A percentile compares a stretch with the other conserved stretches of the same genome.
Evolutionary conservation across 2,329 filamentous ascomycete genomes (phyloP).

Genomic region (Colletotrichum sp.): DNA sequence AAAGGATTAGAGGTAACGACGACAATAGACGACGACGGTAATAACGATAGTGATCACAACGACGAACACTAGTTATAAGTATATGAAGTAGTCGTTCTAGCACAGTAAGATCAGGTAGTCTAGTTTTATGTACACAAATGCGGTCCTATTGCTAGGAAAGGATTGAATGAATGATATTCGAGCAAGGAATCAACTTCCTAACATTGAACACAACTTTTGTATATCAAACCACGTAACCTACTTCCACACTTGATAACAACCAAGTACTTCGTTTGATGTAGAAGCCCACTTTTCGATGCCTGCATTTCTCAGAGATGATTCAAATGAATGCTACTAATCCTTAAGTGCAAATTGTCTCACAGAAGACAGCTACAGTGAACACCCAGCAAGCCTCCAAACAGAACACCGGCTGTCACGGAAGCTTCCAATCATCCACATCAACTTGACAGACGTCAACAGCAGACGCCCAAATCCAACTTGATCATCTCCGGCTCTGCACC

Average conservation of each 20-base stretch:
- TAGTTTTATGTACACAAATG: rapidly evolving
- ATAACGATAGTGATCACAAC: background rate
- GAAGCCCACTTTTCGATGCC: background rate
- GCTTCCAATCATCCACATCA: background rate
- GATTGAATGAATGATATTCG: background rate
- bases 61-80: background rate
- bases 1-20: background rate
- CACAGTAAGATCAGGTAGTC: background rate
- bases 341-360: rapidly evolving
- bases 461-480: background rate
- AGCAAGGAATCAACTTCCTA: background rate
- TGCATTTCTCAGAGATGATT: background rate
- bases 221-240: background rate
- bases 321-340: rapidly evolving
- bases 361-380: background rate
- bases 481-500: background rate
- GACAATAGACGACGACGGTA: background rate
- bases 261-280: rapidly evolving
- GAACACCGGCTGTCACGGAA: background rate
- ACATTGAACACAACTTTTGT: rapidly evolving
- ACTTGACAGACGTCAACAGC: background rate
- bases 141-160: rapidly evolving
- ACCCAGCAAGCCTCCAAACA: background rate
- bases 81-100: background rate
- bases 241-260: background rate